Conservation (phyloP, 768 basidiomycete species). For the Russula vinacea region DNA sequence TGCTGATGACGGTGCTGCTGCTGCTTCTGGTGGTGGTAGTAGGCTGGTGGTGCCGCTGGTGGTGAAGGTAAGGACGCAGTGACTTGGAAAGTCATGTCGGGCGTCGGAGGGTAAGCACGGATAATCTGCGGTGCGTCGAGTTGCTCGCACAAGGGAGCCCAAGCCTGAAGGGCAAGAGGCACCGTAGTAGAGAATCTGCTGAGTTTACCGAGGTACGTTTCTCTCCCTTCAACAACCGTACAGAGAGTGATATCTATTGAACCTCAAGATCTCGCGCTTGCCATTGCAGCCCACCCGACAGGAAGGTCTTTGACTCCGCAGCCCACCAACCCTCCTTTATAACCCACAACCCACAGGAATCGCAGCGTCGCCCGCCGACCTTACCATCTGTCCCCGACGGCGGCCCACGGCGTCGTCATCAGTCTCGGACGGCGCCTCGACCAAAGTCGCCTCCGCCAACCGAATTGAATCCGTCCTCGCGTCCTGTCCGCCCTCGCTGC, state of each 20-base stretch:
- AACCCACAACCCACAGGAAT: slow-evolving; percentile 22
- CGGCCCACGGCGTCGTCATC: slow-evolving; percentile 9
- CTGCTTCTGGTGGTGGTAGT: slow-evolving; percentile 1
- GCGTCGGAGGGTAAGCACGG: slow-evolving; percentile 27
- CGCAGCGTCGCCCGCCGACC: slow-evolving; percentile 19
- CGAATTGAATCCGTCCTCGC: slow-evolving; percentile 54
- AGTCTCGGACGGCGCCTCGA: slow-evolving; percentile 22
- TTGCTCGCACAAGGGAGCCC: slow-evolving; percentile 18
- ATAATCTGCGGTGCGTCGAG: slow-evolving; percentile 18
- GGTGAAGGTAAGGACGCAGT: slow-evolving; percentile 20
- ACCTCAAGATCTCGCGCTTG: slow-evolving; percentile 13
- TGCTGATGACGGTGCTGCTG: neutral
- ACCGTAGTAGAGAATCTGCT: slow-evolving; percentile 29
- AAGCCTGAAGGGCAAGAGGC: slow-evolving; percentile 28
- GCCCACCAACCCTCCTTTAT: slow-evolving; percentile 6
- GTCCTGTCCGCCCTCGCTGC: slow-evolving; percentile 61
- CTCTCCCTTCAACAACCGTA: neutral
- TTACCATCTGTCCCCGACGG: slow-evolving; percentile 5
- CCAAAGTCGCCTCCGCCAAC: slow-evolving; percentile 40
- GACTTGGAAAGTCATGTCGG: slow-evolving; percentile 33
- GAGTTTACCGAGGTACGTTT: slow-evolving; percentile 35
- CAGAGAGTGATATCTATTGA: neutral
- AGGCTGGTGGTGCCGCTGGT: neutral
- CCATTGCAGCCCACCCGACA: slow-evolving; percentile 14
- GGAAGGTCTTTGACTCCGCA: slow-evolving; percentile 22